Evolutionary conservation across 345 rosid species (phyloP), one percentile per base, ranked within the genome.

Genomic region (Eucalyptus polybractea): DNA sequence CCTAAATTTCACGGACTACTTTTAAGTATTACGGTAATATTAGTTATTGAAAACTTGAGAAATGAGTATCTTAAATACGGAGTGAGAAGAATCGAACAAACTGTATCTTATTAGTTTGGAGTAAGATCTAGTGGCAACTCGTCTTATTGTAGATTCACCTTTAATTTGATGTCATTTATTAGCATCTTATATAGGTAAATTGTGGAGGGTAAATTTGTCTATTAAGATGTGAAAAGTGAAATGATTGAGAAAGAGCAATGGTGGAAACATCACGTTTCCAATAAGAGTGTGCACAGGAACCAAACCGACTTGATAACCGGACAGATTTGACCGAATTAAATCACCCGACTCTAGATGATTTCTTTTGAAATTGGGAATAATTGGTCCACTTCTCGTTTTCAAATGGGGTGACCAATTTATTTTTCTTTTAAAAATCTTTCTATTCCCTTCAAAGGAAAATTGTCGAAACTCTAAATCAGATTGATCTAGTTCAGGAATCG

Each of bases 271-370:
- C 80, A 69, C 21, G 2, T 33, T 33, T 3, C 24, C 1, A 33
- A 33, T 17, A 29, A 17, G 3, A 6, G 16, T 5, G 65, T 58
- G 31, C 33, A 29, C 4, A 29, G 31, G 16, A 62, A 13, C 16
- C 0, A 0, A 53, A 19, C 56, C 9, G 56, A 53, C 9, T 53
- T 19, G 58, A 0, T 53, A 53, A 53, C 9, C 5, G 10, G 56
- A 53, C 13, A 0, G 65, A 25, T 27, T 11, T 4, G 65, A 58
- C 65, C 0, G 4, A 5, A 58, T 58, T 11, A 25, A 58, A 58
- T 58, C 13, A 0, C 6, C 7, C 6, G 3, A 25, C 5, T 58
- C 7, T 10, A 25, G n/a, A 58, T 0, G 14, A 2, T 58, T 25
- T 58, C 7, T 58, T 60, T 27, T 27, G 4, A 27, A 60, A 60